phyloP scores from a whole-genome alignment of 169 alveolate species.

The Plasmodium gaboni region DNA sequence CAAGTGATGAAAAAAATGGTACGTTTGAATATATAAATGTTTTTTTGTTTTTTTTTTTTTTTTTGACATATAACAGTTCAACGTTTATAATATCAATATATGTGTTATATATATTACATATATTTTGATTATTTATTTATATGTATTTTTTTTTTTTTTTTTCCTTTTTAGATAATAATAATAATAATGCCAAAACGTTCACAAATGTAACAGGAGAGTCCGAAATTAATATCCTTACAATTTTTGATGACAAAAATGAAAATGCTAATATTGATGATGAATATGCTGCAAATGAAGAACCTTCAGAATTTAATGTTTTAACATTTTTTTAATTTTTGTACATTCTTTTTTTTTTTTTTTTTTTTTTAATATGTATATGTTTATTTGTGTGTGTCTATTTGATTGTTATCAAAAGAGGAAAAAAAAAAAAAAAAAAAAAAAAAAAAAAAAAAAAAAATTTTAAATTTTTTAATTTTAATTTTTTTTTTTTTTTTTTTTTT shows the following conservation, averaged over 20 bases:
- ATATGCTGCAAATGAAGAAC: constrained; percentile 5
- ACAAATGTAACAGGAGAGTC: constrained; percentile 15
- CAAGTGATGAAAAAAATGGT: constrained; percentile 55
- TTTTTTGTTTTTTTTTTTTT: neutral
- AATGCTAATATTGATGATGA: constrained; percentile 10
- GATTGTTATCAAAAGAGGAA: no score
- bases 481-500: no score
- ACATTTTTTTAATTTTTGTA: constrained; percentile 37
- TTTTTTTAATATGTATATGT: no score
- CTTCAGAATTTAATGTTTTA: constrained; percentile 45
- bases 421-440: no score
- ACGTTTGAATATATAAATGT: constrained; percentile 6
- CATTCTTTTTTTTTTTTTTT: neutral
- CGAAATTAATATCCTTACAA: constrained; percentile 29
- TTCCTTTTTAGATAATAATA: constrained; percentile 16
- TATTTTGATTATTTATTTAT: no score
- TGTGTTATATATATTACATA: constrained; percentile 1
- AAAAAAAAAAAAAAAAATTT: no score
- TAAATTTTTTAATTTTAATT: no score
- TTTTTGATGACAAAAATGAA: constrained; percentile 43
- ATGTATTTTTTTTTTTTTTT: neutral
- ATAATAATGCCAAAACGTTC: neutral
- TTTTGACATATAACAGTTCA: neutral
- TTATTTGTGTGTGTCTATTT: no score
- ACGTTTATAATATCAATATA: neutral